Evolutionary conservation across 208 protist genomes (phyloP), one percentile per base, ranked within the genome.

Genomic region (Strigomonas galati): DNA sequence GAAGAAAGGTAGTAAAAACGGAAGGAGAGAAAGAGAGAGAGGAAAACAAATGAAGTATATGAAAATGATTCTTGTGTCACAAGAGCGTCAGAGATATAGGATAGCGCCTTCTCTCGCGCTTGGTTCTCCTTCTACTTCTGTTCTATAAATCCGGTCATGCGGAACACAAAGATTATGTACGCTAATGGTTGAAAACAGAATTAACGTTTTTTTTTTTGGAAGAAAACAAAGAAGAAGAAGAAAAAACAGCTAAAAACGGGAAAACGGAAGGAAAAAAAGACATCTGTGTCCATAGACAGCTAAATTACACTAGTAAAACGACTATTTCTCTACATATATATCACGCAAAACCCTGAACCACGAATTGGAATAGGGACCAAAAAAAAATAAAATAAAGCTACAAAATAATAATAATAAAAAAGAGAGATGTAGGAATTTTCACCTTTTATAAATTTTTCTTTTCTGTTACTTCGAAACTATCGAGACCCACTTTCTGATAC

Each of bases 341-440:
- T n/a, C n/a, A n/a, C n/a, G n/a, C n/a, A 15, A 19, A 23, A 27
- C 46, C 26, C 15, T 62, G 27, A 17, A 49, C 19, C 19, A 49
- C 43, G 19, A 49, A 49, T 14, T n/a, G 43, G 43, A 49, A 19
- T 14, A 19, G 43, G 19, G 19, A 49, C 14, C 15, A 19, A 28
- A 27, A 64, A 48, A 31, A 59, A 54, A 69, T 31, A 60, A 72
- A 58, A 66, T 26, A 23, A 40, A 30, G 14, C 0, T 30, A 14
- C 59, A 61, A 68, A 27, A n/a, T 53, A 51, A 17, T 59, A 48
- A 46, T 23, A 2, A 24, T 65, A 40, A 40, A 4, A 40, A 40
- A 40, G 10, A 40, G 35, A 40, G 35, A 17, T 31, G 31, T 59
- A 60, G 31, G n/a, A 30, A 2, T 19, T 66, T 32, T n/a, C n/a